Percentiles rank a stretch among this genome's conserved stretches.
Conservation (phyloP, 139 green algal genomes). For the Closterium sp. region DNA sequence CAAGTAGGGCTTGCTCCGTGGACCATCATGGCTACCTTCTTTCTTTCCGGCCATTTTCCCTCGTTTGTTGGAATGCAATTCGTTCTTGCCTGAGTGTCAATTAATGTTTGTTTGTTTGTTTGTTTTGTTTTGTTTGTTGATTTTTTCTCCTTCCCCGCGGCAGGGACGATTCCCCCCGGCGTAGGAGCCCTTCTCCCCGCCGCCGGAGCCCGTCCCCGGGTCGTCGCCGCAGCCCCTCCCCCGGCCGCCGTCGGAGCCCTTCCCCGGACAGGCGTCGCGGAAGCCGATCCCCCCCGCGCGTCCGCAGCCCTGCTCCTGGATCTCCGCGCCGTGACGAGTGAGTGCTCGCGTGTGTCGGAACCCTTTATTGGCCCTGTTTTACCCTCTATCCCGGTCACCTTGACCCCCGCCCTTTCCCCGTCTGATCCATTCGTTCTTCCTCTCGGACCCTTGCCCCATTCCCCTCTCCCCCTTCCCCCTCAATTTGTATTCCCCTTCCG, state of each 20-base stretch:
- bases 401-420: not conserved
- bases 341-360: not conserved
- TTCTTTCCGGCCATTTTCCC: too few species aligned
- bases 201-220: not conserved
- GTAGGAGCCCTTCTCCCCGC: not conserved
- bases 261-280: not conserved
- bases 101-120: too few species aligned
- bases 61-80: too few species aligned
- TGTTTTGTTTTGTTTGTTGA: too few species aligned
- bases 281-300: not conserved
- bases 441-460: not conserved
- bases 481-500: too few species aligned
- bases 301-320: not conserved
- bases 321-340: not conserved
- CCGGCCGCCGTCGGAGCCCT: slow-evolving; percentile 1
- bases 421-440: not conserved
- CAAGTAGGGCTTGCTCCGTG: too few species aligned
- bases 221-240: slow-evolving; percentile 10
- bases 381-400: not conserved
- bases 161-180: not conserved
- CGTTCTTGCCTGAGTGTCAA: not conserved
- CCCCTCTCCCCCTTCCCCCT: too few species aligned
- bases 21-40: too few species aligned
- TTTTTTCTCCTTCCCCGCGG: not conserved
- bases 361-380: too few species aligned